Conservation (phyloP, 257 asterid species). For the Eucommia ulmoides region DNA sequence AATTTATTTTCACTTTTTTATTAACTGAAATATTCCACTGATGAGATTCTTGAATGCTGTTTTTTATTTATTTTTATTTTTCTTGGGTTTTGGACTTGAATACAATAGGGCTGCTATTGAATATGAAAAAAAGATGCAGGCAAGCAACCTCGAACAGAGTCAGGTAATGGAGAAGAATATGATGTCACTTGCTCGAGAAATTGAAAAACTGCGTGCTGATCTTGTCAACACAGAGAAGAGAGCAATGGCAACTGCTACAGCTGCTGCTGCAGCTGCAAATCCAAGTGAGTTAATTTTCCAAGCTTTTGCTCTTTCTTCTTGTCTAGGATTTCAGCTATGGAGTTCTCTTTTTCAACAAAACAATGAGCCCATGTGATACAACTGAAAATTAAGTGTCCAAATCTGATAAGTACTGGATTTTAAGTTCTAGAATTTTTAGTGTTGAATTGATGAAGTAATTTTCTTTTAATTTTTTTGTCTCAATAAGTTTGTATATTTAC, state of each 20-base stretch:
- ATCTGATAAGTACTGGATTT: no score
- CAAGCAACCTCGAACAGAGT: slow-evolving; percentile 32
- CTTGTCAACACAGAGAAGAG: slow-evolving; percentile 59
- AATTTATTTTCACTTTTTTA: no score
- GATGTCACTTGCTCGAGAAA: slow-evolving; percentile 44
- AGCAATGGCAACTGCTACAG: slow-evolving; percentile 38
- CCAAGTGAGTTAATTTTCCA: slow-evolving; percentile 24
- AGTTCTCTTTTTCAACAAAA: neutral
- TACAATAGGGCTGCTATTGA: slow-evolving; percentile 75
- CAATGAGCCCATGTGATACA: neutral
- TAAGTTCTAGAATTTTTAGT: no score
- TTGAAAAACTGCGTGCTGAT: slow-evolving; percentile 46
- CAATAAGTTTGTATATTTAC: no score
- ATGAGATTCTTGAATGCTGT: no score
- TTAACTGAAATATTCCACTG: no score
- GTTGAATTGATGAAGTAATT: no score
- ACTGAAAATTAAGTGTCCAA: no score
- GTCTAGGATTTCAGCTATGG: neutral
- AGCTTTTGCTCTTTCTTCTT: neutral
- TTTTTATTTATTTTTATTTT: no score
- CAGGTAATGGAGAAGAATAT: slow-evolving; percentile 64
- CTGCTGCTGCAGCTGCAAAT: slow-evolving; percentile 25
- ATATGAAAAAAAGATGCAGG: slow-evolving; percentile 51
- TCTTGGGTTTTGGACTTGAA: no score
- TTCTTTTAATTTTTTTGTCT: no score